These are phyloP conservation scores for Agrostemma githago DNA, from an alignment of 148 eudicot species.

Conservation along the genomic window DNA sequence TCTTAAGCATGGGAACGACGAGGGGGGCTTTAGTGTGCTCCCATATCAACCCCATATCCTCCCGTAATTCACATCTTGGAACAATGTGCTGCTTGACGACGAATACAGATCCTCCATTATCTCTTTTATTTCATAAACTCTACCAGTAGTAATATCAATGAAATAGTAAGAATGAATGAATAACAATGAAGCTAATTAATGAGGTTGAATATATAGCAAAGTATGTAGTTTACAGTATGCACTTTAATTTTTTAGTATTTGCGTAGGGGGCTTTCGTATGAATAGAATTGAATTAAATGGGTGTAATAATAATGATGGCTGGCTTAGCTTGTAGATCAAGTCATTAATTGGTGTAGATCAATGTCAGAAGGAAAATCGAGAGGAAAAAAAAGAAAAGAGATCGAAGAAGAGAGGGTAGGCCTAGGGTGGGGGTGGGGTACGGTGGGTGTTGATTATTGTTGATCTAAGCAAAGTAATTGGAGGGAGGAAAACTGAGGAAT, in stretches of 20 bases:
- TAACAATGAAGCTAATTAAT: background rate
- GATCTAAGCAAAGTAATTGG: background rate
- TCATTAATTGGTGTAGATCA: background rate
- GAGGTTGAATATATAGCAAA: background rate
- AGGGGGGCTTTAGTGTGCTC: slow-evolving; percentile 43
- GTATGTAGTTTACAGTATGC: too few species aligned
- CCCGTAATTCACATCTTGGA: slow-evolving; percentile 17
- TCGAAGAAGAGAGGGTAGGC: too few species aligned
- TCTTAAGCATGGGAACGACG: slow-evolving; percentile 44
- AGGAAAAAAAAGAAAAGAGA: background rate
- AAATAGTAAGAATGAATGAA: background rate
- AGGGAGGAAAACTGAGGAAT: too few species aligned
- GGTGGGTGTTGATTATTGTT: background rate
- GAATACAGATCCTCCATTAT: slow-evolving; percentile 20
- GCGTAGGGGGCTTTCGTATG: too few species aligned
- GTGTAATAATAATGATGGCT: background rate
- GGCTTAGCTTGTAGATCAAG: background rate
- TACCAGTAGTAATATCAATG: background rate
- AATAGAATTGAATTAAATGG: too few species aligned
- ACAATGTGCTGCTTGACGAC: background rate
- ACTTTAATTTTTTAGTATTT: too few species aligned
- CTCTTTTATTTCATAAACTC: background rate
- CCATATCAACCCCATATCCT: slow-evolving; percentile 44
- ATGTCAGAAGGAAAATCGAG: background rate
- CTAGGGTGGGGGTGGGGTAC: too few species aligned